Base-by-base conservation (phyloP, 2,329 filamentous ascomycete genomes). In the Cordyceps cateniannulata region DNA sequence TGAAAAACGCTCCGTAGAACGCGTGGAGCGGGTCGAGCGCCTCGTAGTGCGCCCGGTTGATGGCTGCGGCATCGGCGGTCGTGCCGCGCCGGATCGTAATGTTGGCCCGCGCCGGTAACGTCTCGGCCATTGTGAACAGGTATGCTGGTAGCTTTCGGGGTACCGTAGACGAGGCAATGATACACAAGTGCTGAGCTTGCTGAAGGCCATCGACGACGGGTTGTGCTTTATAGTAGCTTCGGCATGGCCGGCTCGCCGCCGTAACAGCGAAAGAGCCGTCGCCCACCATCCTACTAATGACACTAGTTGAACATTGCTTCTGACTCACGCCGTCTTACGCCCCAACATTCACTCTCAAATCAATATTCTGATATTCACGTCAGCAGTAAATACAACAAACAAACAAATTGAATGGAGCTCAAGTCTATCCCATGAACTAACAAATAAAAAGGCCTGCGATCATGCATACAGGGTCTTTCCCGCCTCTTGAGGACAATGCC, bases 1-100 rank as follows among this genome's bases (percentile, higher is more conserved):
- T 52, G 27, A 67, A 65, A 25, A 67, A 67, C 0, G 63, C 60
- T 2, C 44, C 62, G 56, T 68, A 68, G 14, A 68, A 66, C 2
- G 61, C 60, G 53, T 68, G 60, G 40, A 63, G 65, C 10, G 16
- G 42, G 0, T 54, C 55, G 8, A 68, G 59, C 9, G 66, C 66
- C 32, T 62, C 60, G 35, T 66, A 65, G 20, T 68, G 66, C 12
- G 62, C 58, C 18, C 50, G 45, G 5, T 56, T 57, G 3, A 67
- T 66, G 27, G 59, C 59, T 40, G 50, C 27, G 9, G 56, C 61
- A 42, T 67, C 65, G 3, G 59, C 62, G 1, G 44, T 6, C 20
- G 60, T 61, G 1, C 65, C 67, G 2, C 16, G 42, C 3, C 63
- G 64, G 25, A 66, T 56, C 5, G 45, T 59, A 9, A 65, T 57